Percentiles rank a stretch among this genome's conserved stretches.
Evolutionary conservation across 2,329 filamentous ascomycete species (phyloP).

Genomic region (Alternaria gaisen): DNA sequence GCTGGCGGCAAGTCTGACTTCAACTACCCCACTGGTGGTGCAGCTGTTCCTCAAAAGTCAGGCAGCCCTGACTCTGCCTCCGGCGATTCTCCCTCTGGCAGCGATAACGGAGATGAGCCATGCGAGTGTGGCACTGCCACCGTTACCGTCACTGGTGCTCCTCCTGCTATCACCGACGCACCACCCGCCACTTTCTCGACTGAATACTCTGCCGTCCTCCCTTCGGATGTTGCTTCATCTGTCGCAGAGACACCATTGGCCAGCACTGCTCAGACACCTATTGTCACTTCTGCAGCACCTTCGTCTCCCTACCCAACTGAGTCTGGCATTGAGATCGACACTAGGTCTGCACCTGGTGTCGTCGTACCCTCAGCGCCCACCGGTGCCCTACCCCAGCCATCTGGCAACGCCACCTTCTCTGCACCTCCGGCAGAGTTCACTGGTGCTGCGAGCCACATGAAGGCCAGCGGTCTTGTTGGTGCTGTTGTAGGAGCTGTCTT

Average conservation of each 20-base stretch:
- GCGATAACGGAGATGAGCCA: slow-evolving; percentile 20
- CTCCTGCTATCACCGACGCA: slow-evolving; percentile 28
- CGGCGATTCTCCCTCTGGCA: slow-evolving; percentile 10
- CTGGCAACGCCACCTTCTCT: slow-evolving; percentile 33
- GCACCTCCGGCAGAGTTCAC: slow-evolving; percentile 36
- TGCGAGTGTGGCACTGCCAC: slow-evolving; percentile 41
- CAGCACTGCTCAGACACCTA: neutral
- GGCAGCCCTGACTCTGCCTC: slow-evolving; percentile 13
- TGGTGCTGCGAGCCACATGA: slow-evolving; percentile 38
- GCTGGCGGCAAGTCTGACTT: neutral
- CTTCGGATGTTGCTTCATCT: slow-evolving; percentile 22
- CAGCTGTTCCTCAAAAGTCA: slow-evolving; percentile 14
- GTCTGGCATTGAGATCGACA: slow-evolving; percentile 40
- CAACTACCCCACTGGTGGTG: neutral
- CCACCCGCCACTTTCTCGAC: slow-evolving; percentile 26
- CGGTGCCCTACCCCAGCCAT: slow-evolving; percentile 25
- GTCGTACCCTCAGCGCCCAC: slow-evolving; percentile 35
- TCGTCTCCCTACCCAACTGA: slow-evolving; percentile 31
- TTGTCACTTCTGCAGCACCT: neutral
- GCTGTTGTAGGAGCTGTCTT: slow-evolving; percentile 35
- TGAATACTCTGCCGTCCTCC: slow-evolving; percentile 21
- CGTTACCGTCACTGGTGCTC: slow-evolving; percentile 41
- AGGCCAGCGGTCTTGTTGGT: slow-evolving; percentile 33
- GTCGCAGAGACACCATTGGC: neutral
- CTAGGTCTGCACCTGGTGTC: slow-evolving; percentile 34